These are phyloP conservation scores for Clathrus columnatus DNA, from an alignment of 768 basidiomycete genomes.

Conservation along the genomic window DNA sequence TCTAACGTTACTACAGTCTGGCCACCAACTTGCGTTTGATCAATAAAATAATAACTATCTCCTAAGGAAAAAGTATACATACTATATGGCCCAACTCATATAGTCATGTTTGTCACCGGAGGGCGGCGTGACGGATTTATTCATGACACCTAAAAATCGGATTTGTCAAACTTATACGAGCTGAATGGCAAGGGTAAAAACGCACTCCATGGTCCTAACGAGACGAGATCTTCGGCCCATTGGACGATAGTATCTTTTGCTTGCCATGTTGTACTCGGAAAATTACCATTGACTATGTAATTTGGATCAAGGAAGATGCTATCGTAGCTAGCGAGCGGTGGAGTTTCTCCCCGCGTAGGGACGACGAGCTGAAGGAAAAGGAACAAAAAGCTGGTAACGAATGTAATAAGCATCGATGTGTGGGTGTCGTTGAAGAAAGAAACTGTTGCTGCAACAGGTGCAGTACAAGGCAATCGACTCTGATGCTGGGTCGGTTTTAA, in stretches of 20 bases:
- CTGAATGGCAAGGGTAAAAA: background rate
- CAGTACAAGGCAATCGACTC: no score
- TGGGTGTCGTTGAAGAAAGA: background rate
- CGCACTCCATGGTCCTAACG: constrained; percentile 6
- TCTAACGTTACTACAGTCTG: background rate
- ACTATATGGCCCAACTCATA: constrained; percentile 68
- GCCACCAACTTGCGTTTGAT: background rate
- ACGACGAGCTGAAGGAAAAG: background rate
- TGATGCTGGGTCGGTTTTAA: no score
- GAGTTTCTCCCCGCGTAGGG: background rate
- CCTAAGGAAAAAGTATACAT: constrained; percentile 16
- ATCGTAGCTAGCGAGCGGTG: background rate
- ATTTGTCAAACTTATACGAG: background rate
- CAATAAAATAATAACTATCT: background rate
- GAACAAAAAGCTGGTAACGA: background rate
- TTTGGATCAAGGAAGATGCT: background rate
- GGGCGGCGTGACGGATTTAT: constrained; percentile 25
- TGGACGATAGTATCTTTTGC: background rate
- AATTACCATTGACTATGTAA: background rate
- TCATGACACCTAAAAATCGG: constrained; percentile 27
- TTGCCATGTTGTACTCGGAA: background rate
- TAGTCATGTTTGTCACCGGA: constrained; percentile 48
- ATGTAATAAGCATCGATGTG: background rate
- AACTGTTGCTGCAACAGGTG: no score
- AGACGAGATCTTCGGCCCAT: background rate